phyloP scores from a whole-genome alignment of 1,284 basidiomycete species.

The Ganoderma lingzhi region DNA sequence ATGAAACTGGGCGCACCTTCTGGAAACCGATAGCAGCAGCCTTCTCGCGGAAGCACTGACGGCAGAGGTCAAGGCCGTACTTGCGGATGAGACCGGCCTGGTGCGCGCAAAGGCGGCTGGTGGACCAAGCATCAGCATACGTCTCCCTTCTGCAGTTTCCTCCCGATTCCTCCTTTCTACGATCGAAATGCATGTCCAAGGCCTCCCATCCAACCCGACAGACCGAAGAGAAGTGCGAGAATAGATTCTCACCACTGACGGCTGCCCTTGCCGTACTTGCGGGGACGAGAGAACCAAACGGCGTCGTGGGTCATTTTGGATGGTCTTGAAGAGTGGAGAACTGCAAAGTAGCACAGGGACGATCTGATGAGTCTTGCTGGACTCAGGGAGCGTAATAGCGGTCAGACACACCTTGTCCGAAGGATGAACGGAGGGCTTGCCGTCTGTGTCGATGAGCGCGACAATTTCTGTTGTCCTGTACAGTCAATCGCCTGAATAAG shows the following conservation, averaged over 20 bases:
- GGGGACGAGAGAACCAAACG: constrained; percentile 92
- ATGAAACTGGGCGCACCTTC: constrained; percentile 72
- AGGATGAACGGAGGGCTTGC: constrained; percentile 31
- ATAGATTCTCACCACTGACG: constrained; percentile 81
- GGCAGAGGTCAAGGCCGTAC: constrained; percentile 95
- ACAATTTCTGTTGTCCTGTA: constrained; percentile 35
- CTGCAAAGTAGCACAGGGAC: not conserved
- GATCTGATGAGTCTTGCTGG: constrained; percentile 1
- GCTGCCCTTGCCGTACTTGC: constrained; percentile 95
- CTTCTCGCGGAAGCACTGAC: constrained; percentile 99
- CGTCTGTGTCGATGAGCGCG: constrained; percentile 32
- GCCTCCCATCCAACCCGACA: not conserved
- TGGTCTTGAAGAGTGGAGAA: constrained; percentile 33
- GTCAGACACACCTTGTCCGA: constrained; percentile 29
- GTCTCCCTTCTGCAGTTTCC: too few species aligned
- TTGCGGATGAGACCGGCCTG: constrained; percentile 96
- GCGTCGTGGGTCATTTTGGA: constrained; percentile 89
- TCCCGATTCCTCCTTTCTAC: not conserved
- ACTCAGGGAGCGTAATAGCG: not conserved
- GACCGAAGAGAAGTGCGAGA: not conserved
- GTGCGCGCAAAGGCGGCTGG: constrained; percentile 93
- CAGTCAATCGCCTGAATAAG: constrained; percentile 27
- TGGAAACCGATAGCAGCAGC: constrained; percentile 91
- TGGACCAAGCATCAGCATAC: constrained; percentile 6
- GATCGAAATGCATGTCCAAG: not conserved